Evolutionary conservation across 2,329 filamentous ascomycete genomes (phyloP).

Genomic region (Huntiella bhutanensis): DNA sequence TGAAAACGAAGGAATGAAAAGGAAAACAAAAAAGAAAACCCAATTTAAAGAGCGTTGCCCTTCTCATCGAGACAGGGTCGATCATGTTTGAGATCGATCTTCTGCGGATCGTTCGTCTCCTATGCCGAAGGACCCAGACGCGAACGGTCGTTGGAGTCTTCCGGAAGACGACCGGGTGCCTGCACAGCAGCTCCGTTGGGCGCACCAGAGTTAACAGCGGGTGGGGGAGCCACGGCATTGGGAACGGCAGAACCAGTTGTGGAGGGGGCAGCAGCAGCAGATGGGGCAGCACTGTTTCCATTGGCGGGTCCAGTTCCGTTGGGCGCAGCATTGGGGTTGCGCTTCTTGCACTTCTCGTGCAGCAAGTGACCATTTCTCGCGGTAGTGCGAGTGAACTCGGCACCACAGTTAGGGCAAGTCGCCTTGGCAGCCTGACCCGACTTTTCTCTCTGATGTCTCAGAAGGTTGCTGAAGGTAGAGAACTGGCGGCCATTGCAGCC

Average conservation of each 20-base stretch:
- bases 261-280: not conserved
- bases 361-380: conserved; percentile 71
- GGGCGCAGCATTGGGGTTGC: conserved; percentile 4
- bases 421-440: conserved; percentile 80
- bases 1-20: not conserved
- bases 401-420: conserved; percentile 75
- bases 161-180: no score
- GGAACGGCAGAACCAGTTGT: not conserved
- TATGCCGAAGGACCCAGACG: not conserved
- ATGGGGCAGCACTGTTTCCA: not conserved
- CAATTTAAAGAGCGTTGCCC: not conserved
- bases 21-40: not conserved
- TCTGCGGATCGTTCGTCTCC: not conserved
- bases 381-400: conserved; percentile 76
- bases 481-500: conserved; percentile 92
- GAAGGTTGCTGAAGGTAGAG: conserved; percentile 85
- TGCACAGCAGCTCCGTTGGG: no score
- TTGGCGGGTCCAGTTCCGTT: conserved; percentile 1
- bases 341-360: conserved; percentile 82
- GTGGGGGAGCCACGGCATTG: not conserved
- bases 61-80: no score
- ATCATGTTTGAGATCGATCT: not conserved
- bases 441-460: conserved; percentile 86
- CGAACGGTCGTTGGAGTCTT: not conserved
- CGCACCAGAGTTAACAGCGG: not conserved